phyloP scores from a whole-genome alignment of 2,329 filamentous ascomycete species.

The Trichoderma brevicompactum region DNA sequence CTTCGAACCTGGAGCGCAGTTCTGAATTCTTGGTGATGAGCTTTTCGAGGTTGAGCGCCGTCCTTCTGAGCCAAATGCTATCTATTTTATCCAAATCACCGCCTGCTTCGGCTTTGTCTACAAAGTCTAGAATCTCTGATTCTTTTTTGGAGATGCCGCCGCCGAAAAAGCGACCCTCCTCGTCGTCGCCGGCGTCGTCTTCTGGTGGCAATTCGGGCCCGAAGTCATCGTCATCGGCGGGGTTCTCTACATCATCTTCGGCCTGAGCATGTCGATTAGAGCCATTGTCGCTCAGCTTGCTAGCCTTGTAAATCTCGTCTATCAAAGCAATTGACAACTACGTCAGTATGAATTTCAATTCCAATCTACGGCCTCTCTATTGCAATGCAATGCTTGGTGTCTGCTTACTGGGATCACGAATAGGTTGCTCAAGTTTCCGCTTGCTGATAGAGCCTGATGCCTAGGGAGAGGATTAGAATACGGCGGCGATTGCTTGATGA shows the following conservation, averaged over 20 bases:
- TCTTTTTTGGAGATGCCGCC: constrained; percentile 84
- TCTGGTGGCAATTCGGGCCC: constrained; percentile 53
- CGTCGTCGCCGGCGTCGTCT: constrained; percentile 69
- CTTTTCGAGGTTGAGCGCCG: constrained; percentile 84
- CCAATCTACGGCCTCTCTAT: background rate
- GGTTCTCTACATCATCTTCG: constrained; percentile 51
- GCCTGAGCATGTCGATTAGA: constrained; percentile 52
- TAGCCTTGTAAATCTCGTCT: constrained; percentile 69
- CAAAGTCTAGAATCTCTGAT: constrained; percentile 82
- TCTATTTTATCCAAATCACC: constrained; percentile 75
- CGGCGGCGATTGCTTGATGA: background rate
- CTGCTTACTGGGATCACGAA: constrained; percentile 65
- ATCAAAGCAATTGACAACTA: background rate
- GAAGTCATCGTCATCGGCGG: constrained; percentile 56
- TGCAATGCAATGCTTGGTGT: background rate
- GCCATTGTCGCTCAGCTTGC: constrained; percentile 54
- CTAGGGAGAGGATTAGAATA: constrained; percentile 34
- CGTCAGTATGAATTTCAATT: background rate
- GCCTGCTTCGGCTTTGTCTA: constrained; percentile 61
- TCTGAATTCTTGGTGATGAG: constrained; percentile 90
- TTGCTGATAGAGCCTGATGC: constrained; percentile 58
- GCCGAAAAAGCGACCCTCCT: constrained; percentile 94
- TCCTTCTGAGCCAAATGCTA: constrained; percentile 77
- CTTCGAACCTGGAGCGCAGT: constrained; percentile 81
- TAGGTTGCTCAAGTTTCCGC: constrained; percentile 65